Conservation (phyloP, 2,329 filamentous ascomycete genomes). For the Plectosphaerella cucumerina region DNA sequence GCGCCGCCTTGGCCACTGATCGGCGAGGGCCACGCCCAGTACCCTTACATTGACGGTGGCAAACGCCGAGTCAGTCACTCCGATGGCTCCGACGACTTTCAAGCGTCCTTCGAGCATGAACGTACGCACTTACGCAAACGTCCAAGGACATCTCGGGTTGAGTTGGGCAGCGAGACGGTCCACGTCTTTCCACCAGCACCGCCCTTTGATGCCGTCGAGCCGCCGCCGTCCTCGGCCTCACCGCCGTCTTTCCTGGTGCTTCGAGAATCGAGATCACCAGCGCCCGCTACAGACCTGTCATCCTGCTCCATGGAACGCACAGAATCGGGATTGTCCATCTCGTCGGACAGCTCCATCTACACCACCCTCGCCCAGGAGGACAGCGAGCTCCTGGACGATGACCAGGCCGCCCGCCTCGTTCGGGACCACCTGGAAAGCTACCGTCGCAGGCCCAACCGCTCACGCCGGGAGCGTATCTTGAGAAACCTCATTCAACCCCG, state of each 20-base stretch:
- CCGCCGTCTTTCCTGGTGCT: constrained; percentile 31
- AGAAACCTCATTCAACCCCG: constrained; percentile 52
- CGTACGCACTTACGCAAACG: constrained; percentile 12
- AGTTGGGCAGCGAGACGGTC: not conserved
- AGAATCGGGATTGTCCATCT: constrained; percentile 44
- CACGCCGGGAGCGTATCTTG: constrained; percentile 53
- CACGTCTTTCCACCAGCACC: not conserved
- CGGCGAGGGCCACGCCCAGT: constrained; percentile 4
- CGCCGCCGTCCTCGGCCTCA: not conserved
- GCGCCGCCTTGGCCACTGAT: constrained; percentile 8
- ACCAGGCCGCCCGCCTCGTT: constrained; percentile 44
- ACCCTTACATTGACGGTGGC: constrained; percentile 26
- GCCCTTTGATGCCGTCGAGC: not conserved
- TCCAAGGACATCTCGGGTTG: not conserved
- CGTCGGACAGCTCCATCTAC: constrained; percentile 30
- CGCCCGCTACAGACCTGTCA: constrained; percentile 14
- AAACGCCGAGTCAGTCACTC: constrained; percentile 34
- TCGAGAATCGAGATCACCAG: constrained; percentile 25
- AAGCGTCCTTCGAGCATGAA: constrained; percentile 10
- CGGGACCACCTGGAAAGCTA: constrained; percentile 40
- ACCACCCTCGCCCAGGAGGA: constrained; percentile 21
- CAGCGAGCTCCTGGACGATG: constrained; percentile 37
- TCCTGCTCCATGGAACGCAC: constrained; percentile 40
- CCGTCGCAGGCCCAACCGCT: constrained; percentile 40
- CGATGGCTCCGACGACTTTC: constrained; percentile 22